A percentile compares a stretch with the other conserved stretches of the same genome.
phyloP scores from a whole-genome alignment of 306 rosid genomes.

The Fagus crenata region DNA sequence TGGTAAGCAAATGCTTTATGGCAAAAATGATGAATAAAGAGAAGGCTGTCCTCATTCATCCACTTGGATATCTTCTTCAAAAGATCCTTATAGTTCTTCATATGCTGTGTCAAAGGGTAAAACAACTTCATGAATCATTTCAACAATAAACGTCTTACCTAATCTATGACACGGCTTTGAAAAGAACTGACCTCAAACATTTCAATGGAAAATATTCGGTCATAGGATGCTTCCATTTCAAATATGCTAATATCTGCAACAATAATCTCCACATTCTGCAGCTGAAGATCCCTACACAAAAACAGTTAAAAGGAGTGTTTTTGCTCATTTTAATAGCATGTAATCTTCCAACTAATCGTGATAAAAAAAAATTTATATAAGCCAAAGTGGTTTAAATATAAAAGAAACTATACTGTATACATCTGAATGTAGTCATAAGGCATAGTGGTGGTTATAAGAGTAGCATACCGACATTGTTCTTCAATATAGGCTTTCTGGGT shows the following conservation, averaged over 20 bases:
- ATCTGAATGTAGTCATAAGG: neutral
- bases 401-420: neutral
- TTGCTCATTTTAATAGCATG: constrained; percentile 15
- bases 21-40: constrained; percentile 81
- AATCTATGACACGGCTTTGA: neutral
- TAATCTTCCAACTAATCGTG: constrained; percentile 13
- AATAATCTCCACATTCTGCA: constrained; percentile 68
- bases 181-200: constrained; percentile 78
- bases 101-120: constrained; percentile 57
- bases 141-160: neutral
- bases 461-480: constrained; percentile 53
- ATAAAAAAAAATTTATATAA: neutral
- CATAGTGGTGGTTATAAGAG: neutral
- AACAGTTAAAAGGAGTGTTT: constrained; percentile 5
- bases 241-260: constrained; percentile 75
- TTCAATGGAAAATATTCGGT: constrained; percentile 77
- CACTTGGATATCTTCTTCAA: constrained; percentile 83
- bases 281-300: constrained; percentile 54
- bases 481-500: constrained; percentile 77
- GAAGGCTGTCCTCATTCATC: constrained; percentile 78
- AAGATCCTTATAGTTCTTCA: constrained; percentile 91
- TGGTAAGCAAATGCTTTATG: constrained; percentile 87
- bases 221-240: constrained; percentile 81
- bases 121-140: constrained; percentile 6
- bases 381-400: neutral